Base-by-base conservation (phyloP, 2,329 filamentous ascomycete species). In the Fusarium luffae region DNA sequence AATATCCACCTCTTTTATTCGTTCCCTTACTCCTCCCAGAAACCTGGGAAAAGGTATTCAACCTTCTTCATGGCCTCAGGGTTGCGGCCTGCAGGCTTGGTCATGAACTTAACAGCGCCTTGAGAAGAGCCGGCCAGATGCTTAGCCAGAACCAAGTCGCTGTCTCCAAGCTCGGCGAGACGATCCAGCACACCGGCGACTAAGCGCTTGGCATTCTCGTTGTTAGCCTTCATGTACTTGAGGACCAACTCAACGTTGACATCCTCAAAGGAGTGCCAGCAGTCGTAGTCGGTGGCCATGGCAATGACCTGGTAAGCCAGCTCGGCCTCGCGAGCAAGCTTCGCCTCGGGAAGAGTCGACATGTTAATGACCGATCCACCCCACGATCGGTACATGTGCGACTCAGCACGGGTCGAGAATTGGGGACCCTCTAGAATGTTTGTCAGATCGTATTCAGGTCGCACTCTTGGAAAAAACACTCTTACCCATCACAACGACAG, bases 231-330 rank as follows among this genome's bases (percentile, higher is more conserved):
- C 96, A 99, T 99, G 82, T 97, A 93, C 66, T 89, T 92, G 90
- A 97, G 93, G 59, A 99, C 96, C 92, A 98, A 97, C 80, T 94
- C 93, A 23, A 99, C 96, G 67, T 94, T 94, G 68, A 99, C 96
- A 70, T 92, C 93, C 61, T 89, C 92, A 50, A 87, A 88, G 21
- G 88, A 89, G 78, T 94, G 92, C 96, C 96, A 99, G 89, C 95
- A 98, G 85, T 99, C 96, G 81, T 99, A 99, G 84, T 99, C 96
- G 28, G 96, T 99, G 34, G 93, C 93, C 96, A 99, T 99, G 86
- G 95, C 97, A 77, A 99, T 97, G 88, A 98, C 97, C 84, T 97
- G 94, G 82, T 98, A 98, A 37, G 92, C 92, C 74, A 99, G 92
- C 85, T 99, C 96, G 25, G 96, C 96, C 84, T 99, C 96, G 56